These are phyloP conservation scores for Fusarium sp. DNA, from an alignment of 2,329 filamentous ascomycete species.

Conservation along the genomic window DNA sequence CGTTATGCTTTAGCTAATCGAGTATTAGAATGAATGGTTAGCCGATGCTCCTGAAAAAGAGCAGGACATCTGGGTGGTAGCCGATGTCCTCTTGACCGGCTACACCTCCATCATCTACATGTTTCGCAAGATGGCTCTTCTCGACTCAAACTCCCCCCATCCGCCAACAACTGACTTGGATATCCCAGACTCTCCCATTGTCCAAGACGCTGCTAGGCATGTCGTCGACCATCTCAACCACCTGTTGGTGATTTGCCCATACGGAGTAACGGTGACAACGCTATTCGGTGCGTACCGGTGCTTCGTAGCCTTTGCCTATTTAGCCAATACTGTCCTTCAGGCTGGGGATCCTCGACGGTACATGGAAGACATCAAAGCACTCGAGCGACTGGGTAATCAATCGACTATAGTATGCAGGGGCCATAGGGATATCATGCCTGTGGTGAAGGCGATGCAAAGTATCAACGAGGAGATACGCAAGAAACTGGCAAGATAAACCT, in stretches of 20 bases:
- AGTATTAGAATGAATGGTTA: constrained; percentile 39
- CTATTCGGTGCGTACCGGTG: constrained; percentile 44
- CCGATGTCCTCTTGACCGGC: constrained; percentile 44
- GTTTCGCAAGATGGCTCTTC: constrained; percentile 46
- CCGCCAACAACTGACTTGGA: constrained; percentile 43
- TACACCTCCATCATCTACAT: constrained; percentile 49
- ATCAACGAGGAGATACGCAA: constrained; percentile 40
- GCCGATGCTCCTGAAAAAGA: constrained; percentile 27
- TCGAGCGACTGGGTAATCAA: constrained; percentile 31
- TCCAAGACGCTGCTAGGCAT: constrained; percentile 40
- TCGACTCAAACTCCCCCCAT: constrained; percentile 41
- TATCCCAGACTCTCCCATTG: constrained; percentile 44
- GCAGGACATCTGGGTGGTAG: constrained; percentile 43
- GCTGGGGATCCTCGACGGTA: constrained; percentile 24
- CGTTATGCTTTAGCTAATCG: neutral
- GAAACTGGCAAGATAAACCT: neutral
- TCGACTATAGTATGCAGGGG: constrained; percentile 32
- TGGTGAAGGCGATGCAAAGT: constrained; percentile 42
- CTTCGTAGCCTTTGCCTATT: constrained; percentile 43
- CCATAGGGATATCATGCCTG: constrained; percentile 41
- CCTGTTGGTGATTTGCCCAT: constrained; percentile 36
- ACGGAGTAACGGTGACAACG: constrained; percentile 38
- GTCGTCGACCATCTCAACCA: constrained; percentile 35
- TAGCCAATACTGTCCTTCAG: constrained; percentile 39
- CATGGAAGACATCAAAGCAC: constrained; percentile 33